phyloP scores from a whole-genome alignment of 2,329 filamentous ascomycete genomes.

The Fusarium floridanum region DNA sequence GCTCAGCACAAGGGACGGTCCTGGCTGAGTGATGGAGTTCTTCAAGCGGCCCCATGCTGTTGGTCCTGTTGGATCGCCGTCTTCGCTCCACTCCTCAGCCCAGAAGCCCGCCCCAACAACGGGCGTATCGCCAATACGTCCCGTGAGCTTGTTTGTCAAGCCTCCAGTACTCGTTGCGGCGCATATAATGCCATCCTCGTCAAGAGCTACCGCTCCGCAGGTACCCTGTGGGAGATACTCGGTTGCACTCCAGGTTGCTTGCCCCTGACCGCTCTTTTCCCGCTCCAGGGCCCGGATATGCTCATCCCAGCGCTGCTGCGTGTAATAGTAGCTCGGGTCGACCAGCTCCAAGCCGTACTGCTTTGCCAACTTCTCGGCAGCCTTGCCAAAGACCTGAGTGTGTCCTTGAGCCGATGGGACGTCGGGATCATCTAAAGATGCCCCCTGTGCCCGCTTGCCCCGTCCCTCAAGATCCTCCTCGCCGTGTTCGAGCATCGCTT shows the following conservation, averaged over 20 bases:
- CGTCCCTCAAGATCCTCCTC: constrained; percentile 68
- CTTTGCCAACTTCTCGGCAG: constrained; percentile 77
- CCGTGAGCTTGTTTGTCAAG: constrained; percentile 89
- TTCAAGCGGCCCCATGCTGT: constrained; percentile 33
- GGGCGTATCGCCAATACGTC: constrained; percentile 88
- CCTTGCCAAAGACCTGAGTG: constrained; percentile 74
- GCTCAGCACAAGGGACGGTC: constrained; percentile 39
- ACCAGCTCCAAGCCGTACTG: constrained; percentile 79
- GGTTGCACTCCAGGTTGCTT: constrained; percentile 68
- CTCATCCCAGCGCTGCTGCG: constrained; percentile 82
- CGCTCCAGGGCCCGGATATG: constrained; percentile 71
- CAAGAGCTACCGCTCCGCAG: constrained; percentile 84
- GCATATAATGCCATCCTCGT: constrained; percentile 80
- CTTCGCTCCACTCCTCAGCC: constrained; percentile 84
- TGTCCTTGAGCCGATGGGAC: constrained; percentile 75
- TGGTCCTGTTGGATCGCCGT: constrained; percentile 50
- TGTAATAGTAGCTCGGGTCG: constrained; percentile 81
- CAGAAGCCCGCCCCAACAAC: constrained; percentile 88
- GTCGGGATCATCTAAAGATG: constrained; percentile 46
- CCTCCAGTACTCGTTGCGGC: constrained; percentile 79
- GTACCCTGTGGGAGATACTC: constrained; percentile 87
- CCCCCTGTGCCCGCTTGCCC: not conserved
- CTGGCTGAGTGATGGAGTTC: constrained; percentile 13
- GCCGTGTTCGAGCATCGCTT: constrained; percentile 76
- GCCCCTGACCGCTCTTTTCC: constrained; percentile 56